Percentiles rank a stretch among this genome's conserved stretches.
These are phyloP conservation scores for Kwoniella bestiolae DNA, from an alignment of 768 basidiomycete species.

Conservation along the genomic window DNA sequence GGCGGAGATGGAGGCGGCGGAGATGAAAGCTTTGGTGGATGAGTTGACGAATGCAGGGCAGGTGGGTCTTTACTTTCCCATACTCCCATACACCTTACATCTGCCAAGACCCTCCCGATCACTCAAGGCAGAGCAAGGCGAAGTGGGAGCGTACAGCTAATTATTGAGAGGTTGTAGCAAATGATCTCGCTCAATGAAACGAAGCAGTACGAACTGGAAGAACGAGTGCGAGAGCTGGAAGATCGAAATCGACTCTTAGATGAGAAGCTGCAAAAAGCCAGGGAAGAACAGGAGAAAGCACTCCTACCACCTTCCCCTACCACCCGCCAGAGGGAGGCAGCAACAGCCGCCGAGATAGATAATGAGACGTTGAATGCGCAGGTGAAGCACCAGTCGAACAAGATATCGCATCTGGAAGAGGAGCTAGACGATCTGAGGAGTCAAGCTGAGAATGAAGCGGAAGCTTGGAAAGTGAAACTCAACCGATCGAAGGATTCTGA, in stretches of 20 bases:
- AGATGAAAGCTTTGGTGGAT: constrained; percentile 75
- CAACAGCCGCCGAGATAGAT: constrained; percentile 86
- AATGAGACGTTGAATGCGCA: constrained; percentile 91
- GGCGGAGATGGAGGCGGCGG: constrained; percentile 62
- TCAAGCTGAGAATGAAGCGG: constrained; percentile 70
- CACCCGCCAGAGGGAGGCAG: constrained; percentile 52
- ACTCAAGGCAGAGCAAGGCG: no score
- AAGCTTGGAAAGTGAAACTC: constrained; percentile 43
- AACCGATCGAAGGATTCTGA: constrained; percentile 60
- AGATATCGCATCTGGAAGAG: constrained; percentile 77
- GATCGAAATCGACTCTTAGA: constrained; percentile 43
- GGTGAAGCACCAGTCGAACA: constrained; percentile 80
- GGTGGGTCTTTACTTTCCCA: constrained; percentile 59
- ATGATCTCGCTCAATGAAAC: constrained; percentile 91
- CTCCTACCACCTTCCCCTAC: constrained; percentile 18
- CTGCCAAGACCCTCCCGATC: no score
- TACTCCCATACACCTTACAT: not conserved
- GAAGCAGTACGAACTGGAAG: constrained; percentile 76
- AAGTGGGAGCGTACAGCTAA: no score
- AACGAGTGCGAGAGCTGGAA: constrained; percentile 43
- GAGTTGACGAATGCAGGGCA: constrained; percentile 87
- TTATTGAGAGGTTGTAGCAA: no score
- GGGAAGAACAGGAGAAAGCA: constrained; percentile 44
- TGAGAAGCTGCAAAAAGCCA: constrained; percentile 41
- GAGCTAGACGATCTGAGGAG: constrained; percentile 72